Evolutionary conservation across 768 basidiomycete genomes (phyloP).

Genomic region (Podaxis pistillaris): DNA sequence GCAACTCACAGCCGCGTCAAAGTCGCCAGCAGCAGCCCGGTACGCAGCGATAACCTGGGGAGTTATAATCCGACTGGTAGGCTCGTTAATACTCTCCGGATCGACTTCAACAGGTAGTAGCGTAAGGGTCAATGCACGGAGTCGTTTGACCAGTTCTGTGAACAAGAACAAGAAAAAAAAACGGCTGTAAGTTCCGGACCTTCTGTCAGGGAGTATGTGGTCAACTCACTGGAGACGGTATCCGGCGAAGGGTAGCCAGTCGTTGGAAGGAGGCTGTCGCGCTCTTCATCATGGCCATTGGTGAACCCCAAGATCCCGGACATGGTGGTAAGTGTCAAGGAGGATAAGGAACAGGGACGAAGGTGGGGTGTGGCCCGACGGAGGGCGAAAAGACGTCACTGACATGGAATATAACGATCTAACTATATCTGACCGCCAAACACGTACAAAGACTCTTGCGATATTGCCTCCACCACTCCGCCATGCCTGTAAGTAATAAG

Average conservation of each 20-base stretch:
- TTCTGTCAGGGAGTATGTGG: background rate
- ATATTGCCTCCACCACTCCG: slow-evolving; percentile 25
- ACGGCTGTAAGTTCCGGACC: background rate
- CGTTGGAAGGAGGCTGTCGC: slow-evolving; percentile 44
- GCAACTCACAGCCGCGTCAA: slow-evolving; percentile 69
- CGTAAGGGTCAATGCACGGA: slow-evolving; percentile 17
- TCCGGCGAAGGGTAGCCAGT: slow-evolving; percentile 62
- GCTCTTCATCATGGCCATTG: slow-evolving; percentile 32
- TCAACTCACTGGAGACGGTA: slow-evolving; percentile 67
- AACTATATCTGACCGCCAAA: background rate
- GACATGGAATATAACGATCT: background rate
- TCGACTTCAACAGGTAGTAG: slow-evolving; percentile 19
- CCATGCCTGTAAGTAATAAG: slow-evolving; percentile 52
- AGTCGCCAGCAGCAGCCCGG: slow-evolving; percentile 82
- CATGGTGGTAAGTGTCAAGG: slow-evolving; percentile 27
- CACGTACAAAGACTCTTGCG: slow-evolving; percentile 1
- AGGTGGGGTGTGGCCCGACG: no score
- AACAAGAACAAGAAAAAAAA: slow-evolving; percentile 29
- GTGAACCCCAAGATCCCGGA: slow-evolving; percentile 24
- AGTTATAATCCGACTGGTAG: slow-evolving; percentile 84
- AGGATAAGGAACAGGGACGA: background rate
- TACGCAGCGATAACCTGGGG: slow-evolving; percentile 63
- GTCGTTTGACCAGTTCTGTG: slow-evolving; percentile 14
- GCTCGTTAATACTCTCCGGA: slow-evolving; percentile 52
- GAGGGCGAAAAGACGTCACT: no score